Evolutionary conservation across 2,329 filamentous ascomycete genomes (phyloP), one percentile per base, ranked within the genome.

Genomic region (Aspergillus sp.): DNA sequence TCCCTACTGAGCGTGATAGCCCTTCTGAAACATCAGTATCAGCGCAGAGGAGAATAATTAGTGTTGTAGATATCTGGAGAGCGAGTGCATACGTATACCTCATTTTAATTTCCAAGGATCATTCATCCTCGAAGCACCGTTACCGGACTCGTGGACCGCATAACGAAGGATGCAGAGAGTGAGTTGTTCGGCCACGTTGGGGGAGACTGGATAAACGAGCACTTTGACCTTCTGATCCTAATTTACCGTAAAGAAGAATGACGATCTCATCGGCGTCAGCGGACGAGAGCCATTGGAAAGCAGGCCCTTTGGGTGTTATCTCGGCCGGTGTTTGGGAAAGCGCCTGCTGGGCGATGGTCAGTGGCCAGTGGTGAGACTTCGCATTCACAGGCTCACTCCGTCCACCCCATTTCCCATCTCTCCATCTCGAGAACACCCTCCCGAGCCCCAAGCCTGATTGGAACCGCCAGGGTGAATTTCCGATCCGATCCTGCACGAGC

Each of bases 271-370:
- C 50, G 6, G 43, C 7, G 36, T 42, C 34, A 42, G 17, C 44
- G 24, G 54, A 41, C n/a, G 15, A 48, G 24, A 56, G 44, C 44
- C 38, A 58, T 58, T 61, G 59, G 56, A 47, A 51, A 47, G 9
- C 26, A 50, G 34, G 36, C 22, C 32, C 34, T 44, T 20, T n/a
- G 20, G 32, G 51, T 56, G 42, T 55, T 62, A 55, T 59, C 50
- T 53, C 52, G 5, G 26, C 59, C 57, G 43, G 52, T 42, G 57
- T 63, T 60, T 58, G 58, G 58, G 59, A 58, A 30, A 53, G 53
- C 43, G 59, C 59, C 36, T 26, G 17, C 18, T 20, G n/a, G 30
- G 18, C n/a, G 34, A 13, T n/a, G 34, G 34, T 8, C 24, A 24
- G 24, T 24, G 24, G 24, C 15, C 34, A 36, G 34, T 36, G 15